Evolutionary conservation across 2,329 filamentous ascomycete genomes (phyloP).

Genomic region (Fusarium sulawesiense): DNA sequence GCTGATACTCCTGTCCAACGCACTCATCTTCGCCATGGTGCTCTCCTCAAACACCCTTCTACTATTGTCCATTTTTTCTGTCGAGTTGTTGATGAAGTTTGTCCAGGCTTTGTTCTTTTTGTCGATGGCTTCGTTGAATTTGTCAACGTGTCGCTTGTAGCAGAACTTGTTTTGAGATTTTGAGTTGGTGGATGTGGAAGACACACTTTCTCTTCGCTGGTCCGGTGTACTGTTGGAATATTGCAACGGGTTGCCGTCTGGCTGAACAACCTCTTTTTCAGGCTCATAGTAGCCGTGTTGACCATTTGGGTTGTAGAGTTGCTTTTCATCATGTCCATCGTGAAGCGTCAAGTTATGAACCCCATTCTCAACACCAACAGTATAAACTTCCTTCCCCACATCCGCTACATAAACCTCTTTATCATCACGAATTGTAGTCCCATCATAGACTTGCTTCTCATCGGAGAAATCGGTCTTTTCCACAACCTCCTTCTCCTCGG

Average conservation of each 20-base stretch:
- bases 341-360: slow-evolving; percentile 6
- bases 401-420: slow-evolving; percentile 10
- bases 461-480: background rate
- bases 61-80: background rate
- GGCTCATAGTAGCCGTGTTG: background rate
- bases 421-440: background rate
- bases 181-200: background rate
- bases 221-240: background rate
- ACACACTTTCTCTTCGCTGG: background rate
- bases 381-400: slow-evolving; percentile 16
- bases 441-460: slow-evolving; percentile 8
- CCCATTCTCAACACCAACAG: background rate
- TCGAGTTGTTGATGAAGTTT: slow-evolving; percentile 16
- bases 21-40: background rate
- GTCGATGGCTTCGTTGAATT: slow-evolving; percentile 26
- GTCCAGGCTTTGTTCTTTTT: slow-evolving; percentile 34
- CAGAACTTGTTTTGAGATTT: background rate
- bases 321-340: slow-evolving; percentile 13
- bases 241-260: background rate
- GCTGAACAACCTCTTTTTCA: background rate
- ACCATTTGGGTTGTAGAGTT: slow-evolving; percentile 1
- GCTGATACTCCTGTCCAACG: slow-evolving; percentile 18
- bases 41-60: slow-evolving; percentile 24
- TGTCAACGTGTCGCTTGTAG: slow-evolving; percentile 17
- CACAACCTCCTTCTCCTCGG: slow-evolving; percentile 31